Evolutionary conservation across 306 rosid genomes (phyloP).

Genomic region (Dalbergia cultrata): DNA sequence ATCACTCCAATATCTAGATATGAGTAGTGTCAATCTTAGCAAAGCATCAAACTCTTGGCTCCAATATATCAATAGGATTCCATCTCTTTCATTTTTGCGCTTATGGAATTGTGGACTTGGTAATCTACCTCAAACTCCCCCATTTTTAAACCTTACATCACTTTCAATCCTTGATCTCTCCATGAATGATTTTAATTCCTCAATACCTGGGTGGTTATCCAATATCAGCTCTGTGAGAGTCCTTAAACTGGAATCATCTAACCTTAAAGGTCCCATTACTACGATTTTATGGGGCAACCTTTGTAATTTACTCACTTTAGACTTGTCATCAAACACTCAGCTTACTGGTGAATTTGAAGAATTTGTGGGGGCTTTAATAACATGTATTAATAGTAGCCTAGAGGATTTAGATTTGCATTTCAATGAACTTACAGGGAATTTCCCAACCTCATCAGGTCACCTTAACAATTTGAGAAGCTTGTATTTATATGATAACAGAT

Average conservation of each 20-base stretch:
- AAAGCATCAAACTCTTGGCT: conserved; percentile 12
- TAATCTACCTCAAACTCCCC: not conserved
- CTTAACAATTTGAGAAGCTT: too few relatives aligned
- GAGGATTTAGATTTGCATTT: too few relatives aligned
- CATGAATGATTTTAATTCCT: not conserved
- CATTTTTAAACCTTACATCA: conserved; percentile 11
- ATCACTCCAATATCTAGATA: conserved; percentile 41
- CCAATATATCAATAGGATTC: too few relatives aligned
- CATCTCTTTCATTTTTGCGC: too few relatives aligned
- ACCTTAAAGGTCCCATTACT: too few relatives aligned
- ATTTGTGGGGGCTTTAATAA: not conserved
- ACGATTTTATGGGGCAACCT: too few relatives aligned
- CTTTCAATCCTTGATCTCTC: conserved; percentile 23
- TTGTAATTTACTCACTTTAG: too few relatives aligned
- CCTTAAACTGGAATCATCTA: too few relatives aligned
- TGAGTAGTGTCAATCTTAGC: conserved; percentile 8
- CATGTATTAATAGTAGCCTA: not conserved
- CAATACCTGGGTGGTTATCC: not conserved
- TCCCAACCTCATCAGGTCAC: too few relatives aligned
- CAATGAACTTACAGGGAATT: too few relatives aligned
- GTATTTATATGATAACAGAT: too few relatives aligned
- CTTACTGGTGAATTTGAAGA: not conserved
- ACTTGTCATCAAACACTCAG: too few relatives aligned
- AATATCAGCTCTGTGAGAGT: not conserved
- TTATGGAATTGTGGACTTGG: not conserved